Base-by-base conservation (phyloP, 2,329 filamentous ascomycete genomes). In the Ceratocystis smalleyi region DNA sequence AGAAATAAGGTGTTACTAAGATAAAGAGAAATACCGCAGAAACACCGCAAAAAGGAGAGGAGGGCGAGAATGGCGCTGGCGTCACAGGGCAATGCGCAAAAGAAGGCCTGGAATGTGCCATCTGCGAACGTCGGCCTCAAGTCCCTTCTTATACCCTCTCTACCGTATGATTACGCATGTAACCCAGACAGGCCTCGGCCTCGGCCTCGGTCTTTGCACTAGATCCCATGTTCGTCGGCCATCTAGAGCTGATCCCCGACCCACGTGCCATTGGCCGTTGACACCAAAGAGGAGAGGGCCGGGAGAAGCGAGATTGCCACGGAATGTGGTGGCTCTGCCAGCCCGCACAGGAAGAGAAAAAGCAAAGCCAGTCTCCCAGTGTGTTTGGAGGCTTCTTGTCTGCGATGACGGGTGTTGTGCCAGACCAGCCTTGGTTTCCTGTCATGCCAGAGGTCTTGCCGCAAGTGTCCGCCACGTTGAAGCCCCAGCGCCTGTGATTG, bases 181-280 rank as follows among this genome's bases (percentile, higher is more conserved):
- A 19, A 32, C 15, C 35, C 17, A n/a, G 27, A 15, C 17, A n/a
- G 27, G 54, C 54, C 24, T 57, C 54, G 27, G 24, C 8, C 54
- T 35, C 15, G 27, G 54, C 54, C 24, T 57, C 54, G 27, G 24
- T 4, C 54, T 35, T 40, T 24, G 30, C 54, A 19, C 54, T 57
- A 57, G 32, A 57, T 57, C 24, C 24, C 8, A 57, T 35, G 8
- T 17, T 57, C 27, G 35, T 35, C 54, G 27, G 54, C 54, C 54
- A 57, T 57, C 54, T 57, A 19, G 24, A 57, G 54, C 54, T 57
- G 54, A 57, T 57, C 54, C 17, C 54, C 54, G 27, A 35, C 54
- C 54, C 54, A 57, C 54, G 54, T 57, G 54, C 54, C 54, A 32
- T 57, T 57, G 27, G 27, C 15, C 6, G 54, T n/a, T 57, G 27